Evolutionary conservation across 1,284 basidiomycete species (phyloP).

Genomic region (Trichosporon faecale): DNA sequence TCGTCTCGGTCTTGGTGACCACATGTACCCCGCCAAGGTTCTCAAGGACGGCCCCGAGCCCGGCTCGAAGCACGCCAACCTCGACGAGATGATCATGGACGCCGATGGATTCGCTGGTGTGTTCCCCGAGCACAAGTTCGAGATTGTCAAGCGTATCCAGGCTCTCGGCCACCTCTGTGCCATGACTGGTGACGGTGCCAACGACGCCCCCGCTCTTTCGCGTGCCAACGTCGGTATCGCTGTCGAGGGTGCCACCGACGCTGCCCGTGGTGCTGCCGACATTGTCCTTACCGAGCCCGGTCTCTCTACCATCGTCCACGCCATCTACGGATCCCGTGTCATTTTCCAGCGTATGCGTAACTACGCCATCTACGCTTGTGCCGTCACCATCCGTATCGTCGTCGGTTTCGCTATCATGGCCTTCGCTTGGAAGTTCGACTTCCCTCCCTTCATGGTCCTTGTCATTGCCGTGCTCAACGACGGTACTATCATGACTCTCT

Average conservation of each 20-base stretch:
- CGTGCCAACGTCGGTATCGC: slow-evolving; percentile 96
- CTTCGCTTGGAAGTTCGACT: slow-evolving; percentile 94
- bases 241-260: slow-evolving; percentile 93
- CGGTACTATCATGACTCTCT: slow-evolving; percentile 98
- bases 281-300: slow-evolving; percentile 93
- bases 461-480: slow-evolving; percentile 96
- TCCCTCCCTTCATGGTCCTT: slow-evolving; percentile 99
- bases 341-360: slow-evolving; percentile 98
- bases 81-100: slow-evolving; percentile 83
- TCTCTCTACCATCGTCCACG: slow-evolving; percentile 94
- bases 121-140: slow-evolving; percentile 95
- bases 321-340: slow-evolving; percentile 89
- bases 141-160: slow-evolving; percentile 89
- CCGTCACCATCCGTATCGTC: slow-evolving; percentile 97
- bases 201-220: slow-evolving; percentile 89
- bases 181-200: slow-evolving; percentile 97
- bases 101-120: slow-evolving; percentile 77
- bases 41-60: slow-evolving; percentile 85
- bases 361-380: slow-evolving; percentile 92
- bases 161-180: slow-evolving; percentile 81
- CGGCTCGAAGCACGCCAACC: slow-evolving; percentile 67
- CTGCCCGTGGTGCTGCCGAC: slow-evolving; percentile 90
- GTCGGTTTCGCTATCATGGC: slow-evolving; percentile 94
- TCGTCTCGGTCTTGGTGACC: slow-evolving; percentile 90
- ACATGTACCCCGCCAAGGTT: slow-evolving; percentile 96